Evolutionary conservation across 129 eudicot species (phyloP), one percentile per base, ranked within the genome.

Genomic region (Calendula officinalis): DNA sequence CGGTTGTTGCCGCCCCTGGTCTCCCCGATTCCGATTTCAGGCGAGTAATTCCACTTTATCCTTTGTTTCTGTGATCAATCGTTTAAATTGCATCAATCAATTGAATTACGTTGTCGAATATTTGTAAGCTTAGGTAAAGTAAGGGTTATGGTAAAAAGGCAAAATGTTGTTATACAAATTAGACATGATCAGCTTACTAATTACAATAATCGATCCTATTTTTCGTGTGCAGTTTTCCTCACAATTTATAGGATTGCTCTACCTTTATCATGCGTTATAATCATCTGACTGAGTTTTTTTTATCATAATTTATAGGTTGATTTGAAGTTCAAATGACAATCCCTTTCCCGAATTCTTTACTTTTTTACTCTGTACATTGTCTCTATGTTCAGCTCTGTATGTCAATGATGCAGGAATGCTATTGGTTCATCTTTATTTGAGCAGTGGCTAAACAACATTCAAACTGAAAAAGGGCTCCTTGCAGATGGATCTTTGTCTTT

Each of bases 381-480:
- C n/a, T n/a, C n/a, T n/a, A n/a, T n/a, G n/a, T n/a, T 22, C 30
- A 22, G 30, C 30, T 22, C 30, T 22, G 30, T 22, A 22, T 22
- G 7, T 66, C 33, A 32, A 47, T 37, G 48, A 73, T 70, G 48
- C 82, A 94, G 99, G 77, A 85, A 67, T 72, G 97, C 97, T 51
- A 82, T 88, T 38, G 97, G 86, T 57, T 88, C 86, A 13, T 77
- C 87, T 46, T 82, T 94, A 78, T 94, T 88, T 80, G 81, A 88
- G 67, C 92, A 88, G 59, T 94, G 99, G 99, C 70, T 94, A 77
- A 85, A 82, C 70, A 94, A 88, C 68, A 83, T 88, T 71, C 88
- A 92, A 80, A 74, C 76, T 30, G 84, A 81, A 35, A 83, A 80
- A 13, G 97, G 99, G 40, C 46, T 87, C 22, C 85, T 88, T 59